These are phyloP conservation scores for Staphylotrichum longicolle DNA, from an alignment of 495 filamentous ascomycete species.

Conservation along the genomic window DNA sequence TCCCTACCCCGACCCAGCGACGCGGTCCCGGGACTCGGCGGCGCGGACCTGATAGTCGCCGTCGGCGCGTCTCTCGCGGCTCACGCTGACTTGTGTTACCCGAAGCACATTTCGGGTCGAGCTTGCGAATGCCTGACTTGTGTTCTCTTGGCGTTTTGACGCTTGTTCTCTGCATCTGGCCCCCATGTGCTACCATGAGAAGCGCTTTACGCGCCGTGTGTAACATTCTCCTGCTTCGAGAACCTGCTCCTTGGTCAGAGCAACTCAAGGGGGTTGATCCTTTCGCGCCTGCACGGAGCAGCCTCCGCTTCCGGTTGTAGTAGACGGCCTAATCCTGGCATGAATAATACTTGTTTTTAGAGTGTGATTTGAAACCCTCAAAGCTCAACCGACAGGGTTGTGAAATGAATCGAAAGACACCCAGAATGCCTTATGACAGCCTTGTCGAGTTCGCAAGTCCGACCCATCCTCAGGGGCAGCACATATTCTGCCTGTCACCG, in stretches of 20 bases:
- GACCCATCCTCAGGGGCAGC: too few species aligned
- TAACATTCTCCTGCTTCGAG: neutral
- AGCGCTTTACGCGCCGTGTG: conserved; percentile 5
- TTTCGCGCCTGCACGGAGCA: too few species aligned
- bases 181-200: neutral
- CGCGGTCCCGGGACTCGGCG: neutral
- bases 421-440: too few species aligned
- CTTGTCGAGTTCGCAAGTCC: too few species aligned
- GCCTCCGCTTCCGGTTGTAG: too few species aligned
- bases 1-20: neutral
- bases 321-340: too few species aligned
- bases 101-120: neutral
- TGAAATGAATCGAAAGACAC: too few species aligned
- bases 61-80: neutral
- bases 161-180: conserved; percentile 2
- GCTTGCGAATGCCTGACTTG: neutral
- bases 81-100: neutral
- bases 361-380: too few species aligned
- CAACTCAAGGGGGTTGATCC: neutral
- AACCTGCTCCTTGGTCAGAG: neutral
- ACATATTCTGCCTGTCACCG: neutral
- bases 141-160: neutral
- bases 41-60: neutral
- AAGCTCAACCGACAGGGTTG: too few species aligned
- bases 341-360: too few species aligned